phyloP scores from a whole-genome alignment of 352 stramenopile species.

The Pythium rhizo-oryzae region DNA sequence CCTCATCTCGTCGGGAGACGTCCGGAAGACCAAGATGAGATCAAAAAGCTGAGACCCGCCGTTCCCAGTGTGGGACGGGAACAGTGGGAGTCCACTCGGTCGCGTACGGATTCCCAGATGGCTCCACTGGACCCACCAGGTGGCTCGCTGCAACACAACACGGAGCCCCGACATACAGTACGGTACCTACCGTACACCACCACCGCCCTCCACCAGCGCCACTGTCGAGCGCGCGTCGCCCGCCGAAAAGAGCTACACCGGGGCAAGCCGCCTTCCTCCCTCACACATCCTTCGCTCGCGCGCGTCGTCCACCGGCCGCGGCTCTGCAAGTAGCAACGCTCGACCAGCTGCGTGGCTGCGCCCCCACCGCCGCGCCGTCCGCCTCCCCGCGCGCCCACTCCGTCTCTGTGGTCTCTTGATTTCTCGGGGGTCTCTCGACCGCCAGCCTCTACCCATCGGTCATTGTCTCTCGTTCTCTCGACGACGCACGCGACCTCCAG shows the following conservation, averaged over 20 bases:
- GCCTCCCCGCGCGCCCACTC: background rate
- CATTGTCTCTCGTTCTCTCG: slow-evolving; percentile 17
- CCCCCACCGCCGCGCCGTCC: no score
- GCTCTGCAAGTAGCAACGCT: background rate
- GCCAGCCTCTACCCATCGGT: background rate
- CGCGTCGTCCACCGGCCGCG: slow-evolving; percentile 1
- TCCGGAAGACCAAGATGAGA: slow-evolving; percentile 1
- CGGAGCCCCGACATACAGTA: background rate
- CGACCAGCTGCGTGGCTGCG: slow-evolving; percentile 26
- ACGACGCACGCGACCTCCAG: slow-evolving; percentile 3
- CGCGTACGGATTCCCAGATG: slow-evolving; percentile 30
- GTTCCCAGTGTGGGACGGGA: background rate
- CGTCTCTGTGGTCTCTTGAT: slow-evolving; percentile 28
- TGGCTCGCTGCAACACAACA: slow-evolving; percentile 11
- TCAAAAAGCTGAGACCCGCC: slow-evolving; percentile 5
- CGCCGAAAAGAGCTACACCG: slow-evolving; percentile 1
- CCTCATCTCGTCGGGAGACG: background rate
- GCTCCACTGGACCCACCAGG: slow-evolving; percentile 33
- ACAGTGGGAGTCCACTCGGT: slow-evolving; percentile 14
- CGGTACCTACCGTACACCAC: no score
- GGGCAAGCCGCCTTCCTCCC: background rate
- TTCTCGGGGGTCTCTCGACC: slow-evolving; percentile 6
- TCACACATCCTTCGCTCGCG: slow-evolving; percentile 1
- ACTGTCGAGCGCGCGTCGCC: background rate
- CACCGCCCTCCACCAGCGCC: background rate